Evolutionary conservation across 2,329 filamentous ascomycete genomes (phyloP), one percentile per base, ranked within the genome.

Genomic region (Ophiostoma montium): DNA sequence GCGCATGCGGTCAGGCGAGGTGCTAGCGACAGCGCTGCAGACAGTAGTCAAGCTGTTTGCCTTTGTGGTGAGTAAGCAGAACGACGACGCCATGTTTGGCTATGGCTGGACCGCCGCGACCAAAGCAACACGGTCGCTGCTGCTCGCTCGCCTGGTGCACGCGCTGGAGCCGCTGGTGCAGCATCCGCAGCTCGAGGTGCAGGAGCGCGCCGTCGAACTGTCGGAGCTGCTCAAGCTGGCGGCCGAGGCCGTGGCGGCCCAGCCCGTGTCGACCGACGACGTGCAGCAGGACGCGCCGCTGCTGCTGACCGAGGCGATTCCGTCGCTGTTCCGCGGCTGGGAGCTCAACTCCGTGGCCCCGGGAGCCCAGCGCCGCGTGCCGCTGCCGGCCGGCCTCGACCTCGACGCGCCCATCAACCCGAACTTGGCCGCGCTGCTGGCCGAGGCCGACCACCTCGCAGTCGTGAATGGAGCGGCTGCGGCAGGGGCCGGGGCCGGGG

Each of bases 171-270:
- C 81, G 1, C 65, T 96, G 15, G 79, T 81, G 0, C 72, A 82
- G 36, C 87, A 96, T 62, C 89, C 90, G 0, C 86, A 81, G 58
- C 72, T 98, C 1, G 92, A 98, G 61, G 88, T 98, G 3, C 92
- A 98, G 65, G 92, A 96, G 63, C 79, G 92, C 50, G 84, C 89
- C 3, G 89, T 95, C 1, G 89, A 95, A 61, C 94, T 95, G 57
- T 75, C 88, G 0, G 92, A 98, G 61, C 72, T 96, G 12, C 77
- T 96, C 59, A 87, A 87, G 51, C 71, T 98, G 41, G 87, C 86
- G 2, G 80, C 81, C 1, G 92, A 98, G 66, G 88, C 90, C 13
- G 77, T 78, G 3, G 75, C 80, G 9, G 79, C 73, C 1, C 84
- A 89, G 53, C 71, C 76, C 11, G 67, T 75, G 13, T 74, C 73